Evolutionary conservation across 148 eudicot genomes (phyloP), one percentile per base, ranked within the genome.

Genomic region (Drosera capensis): DNA sequence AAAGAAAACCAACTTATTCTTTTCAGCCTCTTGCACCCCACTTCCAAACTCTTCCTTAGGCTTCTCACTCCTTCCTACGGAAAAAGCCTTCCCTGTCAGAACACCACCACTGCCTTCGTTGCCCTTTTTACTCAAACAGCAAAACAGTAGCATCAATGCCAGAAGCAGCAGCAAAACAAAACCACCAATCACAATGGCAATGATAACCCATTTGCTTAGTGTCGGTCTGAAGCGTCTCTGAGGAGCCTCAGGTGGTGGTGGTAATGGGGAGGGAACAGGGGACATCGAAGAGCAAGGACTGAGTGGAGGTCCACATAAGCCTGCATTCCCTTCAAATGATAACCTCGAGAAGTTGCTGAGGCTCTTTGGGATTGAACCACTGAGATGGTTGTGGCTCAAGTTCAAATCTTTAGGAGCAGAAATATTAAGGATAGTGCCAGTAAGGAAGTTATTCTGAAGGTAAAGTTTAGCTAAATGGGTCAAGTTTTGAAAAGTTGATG

Each of bases 1-100:
- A 38, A 84, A 78, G 80, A 90, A 90, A 49, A 75, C 81, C 51
- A 90, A 40, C 50, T 75, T 80, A 68, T 88, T 83, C 65, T 71
- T 84, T 30, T 71, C 78, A n/a, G 80, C 56, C 48, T 66, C 86
- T 55, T 83, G 97, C 43, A 67, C 70, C 26, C 86, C 94, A 54
- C 83, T 88, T 24, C 86, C 64, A 23, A 74, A 83, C 20, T 80
- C 86, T 58, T 79, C 92, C 23, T 53, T 68, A 8, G 84, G 73
- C 47, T 68, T 80, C 43, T 73, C 80, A 3, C 60, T 49, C 58
- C 73, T 79, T 39, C 69, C 76, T 36, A 58, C 65, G 17, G 40
- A 45, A 54, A 72, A 72, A 3, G 61, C 64, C 56, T 72, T 76
- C 41, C 68, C 65, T 65, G 55, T 66, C 13, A 26, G 64, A 5